phyloP scores from a whole-genome alignment of 2,329 filamentous ascomycete genomes.

The Aspergillus sp. region DNA sequence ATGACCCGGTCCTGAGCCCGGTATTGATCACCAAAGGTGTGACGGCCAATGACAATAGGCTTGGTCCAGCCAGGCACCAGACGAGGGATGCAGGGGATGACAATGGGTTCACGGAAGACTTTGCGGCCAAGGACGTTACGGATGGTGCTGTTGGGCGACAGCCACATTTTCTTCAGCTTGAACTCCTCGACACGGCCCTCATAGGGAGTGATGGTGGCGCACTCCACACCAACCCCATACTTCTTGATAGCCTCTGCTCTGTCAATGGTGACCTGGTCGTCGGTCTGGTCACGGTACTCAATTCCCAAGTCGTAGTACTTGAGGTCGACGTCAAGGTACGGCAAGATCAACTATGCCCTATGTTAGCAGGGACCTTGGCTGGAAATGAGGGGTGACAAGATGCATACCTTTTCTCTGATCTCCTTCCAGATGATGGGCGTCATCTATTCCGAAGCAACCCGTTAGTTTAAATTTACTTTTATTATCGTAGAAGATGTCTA shows the following conservation, averaged over 20 bases:
- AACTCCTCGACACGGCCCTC: conserved; percentile 96
- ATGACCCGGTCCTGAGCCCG: conserved; percentile 87
- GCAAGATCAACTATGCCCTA: conserved; percentile 65
- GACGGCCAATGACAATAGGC: conserved; percentile 97
- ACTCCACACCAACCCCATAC: conserved; percentile 98
- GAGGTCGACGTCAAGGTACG: conserved; percentile 89
- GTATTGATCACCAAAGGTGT: conserved; percentile 98
- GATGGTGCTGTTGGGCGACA: conserved; percentile 89
- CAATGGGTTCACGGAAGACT: conserved; percentile 97
- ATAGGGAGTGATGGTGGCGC: conserved; percentile 96
- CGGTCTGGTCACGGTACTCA: conserved; percentile 89
- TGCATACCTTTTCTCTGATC: conserved; percentile 81
- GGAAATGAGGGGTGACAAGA: too few species aligned
- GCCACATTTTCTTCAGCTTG: conserved; percentile 97
- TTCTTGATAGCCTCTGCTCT: conserved; percentile 97
- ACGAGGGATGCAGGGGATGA: conserved; percentile 86
- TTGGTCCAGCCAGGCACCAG: conserved; percentile 97
- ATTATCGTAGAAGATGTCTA: too few species aligned
- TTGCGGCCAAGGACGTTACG: conserved; percentile 72
- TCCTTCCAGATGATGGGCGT: conserved; percentile 98
- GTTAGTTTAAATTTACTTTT: conserved; percentile 13
- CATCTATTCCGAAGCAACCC: conserved; percentile 55
- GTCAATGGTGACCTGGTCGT: conserved; percentile 91
- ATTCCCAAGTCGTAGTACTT: conserved; percentile 94
- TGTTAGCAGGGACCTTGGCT: too few species aligned